Evolutionary conservation across 495 filamentous ascomycete species (phyloP), one percentile per base, ranked within the genome.

Genomic region (Aspergillus conjunctus): DNA sequence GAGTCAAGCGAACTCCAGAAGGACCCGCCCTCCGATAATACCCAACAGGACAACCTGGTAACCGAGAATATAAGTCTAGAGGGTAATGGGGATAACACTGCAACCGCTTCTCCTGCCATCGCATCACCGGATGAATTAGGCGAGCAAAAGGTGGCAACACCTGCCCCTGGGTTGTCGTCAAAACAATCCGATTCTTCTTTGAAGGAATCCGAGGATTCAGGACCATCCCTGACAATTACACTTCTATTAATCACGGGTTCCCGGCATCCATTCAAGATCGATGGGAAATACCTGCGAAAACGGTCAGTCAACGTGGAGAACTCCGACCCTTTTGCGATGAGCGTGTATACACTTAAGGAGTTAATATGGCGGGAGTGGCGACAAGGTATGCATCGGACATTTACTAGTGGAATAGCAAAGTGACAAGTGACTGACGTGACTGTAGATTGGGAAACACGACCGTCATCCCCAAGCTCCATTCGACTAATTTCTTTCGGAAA

Each of bases 311-410:
- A 79, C 33, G 84, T 92, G 0, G 87, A 90, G 39, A 88, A 85
- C 26, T 79, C 87, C 67, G 91, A 97, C 69, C 92, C 92, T 2
- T 91, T 90, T 67, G 87, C 87, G 67, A 91, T 96, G 74, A 94
- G 88, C 66, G 86, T 95, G 14, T 96, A 97, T 68, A 93, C 89
- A 8, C 70, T 97, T 54, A 97, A 97, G 73, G 92, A 97, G 69
- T 75, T 96, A 72, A 95, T 97, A 61, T 84, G 92, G 81, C 77
- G 90, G 66, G 92, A 95, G 66, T 97, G 92, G 92, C 81, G 90
- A 64, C 85, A 87, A 64, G 85, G 85, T 87, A 73, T 72, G 73
- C 22, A 3, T 26, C 55, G 57, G 20, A 51, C 30, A 14, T 14
- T 32, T 51, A 22, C 17, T 18, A 4, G 11, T 51, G 15, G 18